Evolutionary conservation across 2,329 filamentous ascomycete genomes (phyloP), one percentile per base, ranked within the genome.

Genomic region (Dactylellina sp.): DNA sequence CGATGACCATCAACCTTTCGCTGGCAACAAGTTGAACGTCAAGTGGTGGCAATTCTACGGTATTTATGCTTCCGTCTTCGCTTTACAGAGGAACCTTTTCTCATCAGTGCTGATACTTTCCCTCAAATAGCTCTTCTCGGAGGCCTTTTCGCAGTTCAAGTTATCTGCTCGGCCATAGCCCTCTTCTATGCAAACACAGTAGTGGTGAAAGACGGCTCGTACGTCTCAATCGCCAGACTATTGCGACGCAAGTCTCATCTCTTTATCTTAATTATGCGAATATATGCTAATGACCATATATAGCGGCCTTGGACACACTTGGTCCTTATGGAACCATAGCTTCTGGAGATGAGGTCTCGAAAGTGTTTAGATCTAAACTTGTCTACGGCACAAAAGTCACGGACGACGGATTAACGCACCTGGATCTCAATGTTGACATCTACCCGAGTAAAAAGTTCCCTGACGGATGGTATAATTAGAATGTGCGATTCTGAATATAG

Each of bases 1-100:
- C 25, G 59, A 63, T 44, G 37, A 42, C 9, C 18, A 44, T 53
- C 46, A 32, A 32, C 59, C 59, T 9, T 63, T 63, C 46, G 42
- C 42, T 50, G 59, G 59, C 3, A 63, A 63, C 47, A 53, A 63
- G 32, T 18, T 63, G 47, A 53, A 44, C 22, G 59, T 63, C 47
- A 52, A 11, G 2, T 63, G 59, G 59, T 52, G 59, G 59, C 42
- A 25, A 14, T 52, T 63, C 18, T 53, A 63, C 25, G 6, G 46
- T 63, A 47, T 42, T 28, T 63, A 18, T 14, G 14, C 2, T 24
- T 14, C 11, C 20, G 7, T 32, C 24, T 28, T 18, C 14, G 1
- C 6, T 22, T 16, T 25, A n/a, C n/a, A 5, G 32, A 39, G 11
- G 28, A 24, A n/a, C 32, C 20, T 49, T 24, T 7, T 49, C 12